These are phyloP conservation scores for Saitoella complicata DNA, from an alignment of 805 yeast species.

Conservation along the genomic window DNA sequence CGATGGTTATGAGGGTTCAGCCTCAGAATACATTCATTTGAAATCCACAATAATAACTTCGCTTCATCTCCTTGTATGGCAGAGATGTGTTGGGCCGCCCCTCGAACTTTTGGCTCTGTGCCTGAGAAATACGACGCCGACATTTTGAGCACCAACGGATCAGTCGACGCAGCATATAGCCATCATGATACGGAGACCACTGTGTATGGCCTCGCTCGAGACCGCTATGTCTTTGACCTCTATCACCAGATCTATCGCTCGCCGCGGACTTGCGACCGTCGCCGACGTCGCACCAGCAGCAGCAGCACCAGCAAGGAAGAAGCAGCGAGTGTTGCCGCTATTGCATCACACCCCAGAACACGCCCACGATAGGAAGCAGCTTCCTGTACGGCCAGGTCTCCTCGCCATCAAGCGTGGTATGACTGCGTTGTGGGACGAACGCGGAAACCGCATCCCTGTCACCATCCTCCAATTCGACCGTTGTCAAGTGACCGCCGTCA, in stretches of 20 bases:
- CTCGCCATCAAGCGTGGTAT: slow-evolving; percentile 77
- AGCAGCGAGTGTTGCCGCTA: slow-evolving; percentile 29
- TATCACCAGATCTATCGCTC: neutral
- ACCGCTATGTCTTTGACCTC: neutral
- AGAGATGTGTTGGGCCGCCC: no score
- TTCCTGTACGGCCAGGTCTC: slow-evolving; percentile 68
- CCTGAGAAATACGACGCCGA: no score
- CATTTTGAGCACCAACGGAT: neutral
- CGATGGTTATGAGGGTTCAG: no score
- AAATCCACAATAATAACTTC: no score
- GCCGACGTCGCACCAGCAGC: slow-evolving; percentile 21
- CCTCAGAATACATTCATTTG: no score
- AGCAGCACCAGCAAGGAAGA: slow-evolving; percentile 16
- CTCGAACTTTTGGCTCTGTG: no score
- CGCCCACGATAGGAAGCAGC: slow-evolving; percentile 53
- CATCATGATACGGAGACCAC: neutral
- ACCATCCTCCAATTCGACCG: slow-evolving; percentile 79
- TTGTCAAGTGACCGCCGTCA: slow-evolving; percentile 66
- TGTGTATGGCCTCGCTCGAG: neutral
- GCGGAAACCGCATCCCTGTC: slow-evolving; percentile 60
- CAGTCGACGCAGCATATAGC: neutral
- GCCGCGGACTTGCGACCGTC: neutral
- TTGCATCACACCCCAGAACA: slow-evolving; percentile 52
- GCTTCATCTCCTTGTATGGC: no score
- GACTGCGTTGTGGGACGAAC: slow-evolving; percentile 64